These are phyloP conservation scores for Tympanopsis confertula DNA, from an alignment of 2,329 filamentous ascomycete genomes.

Conservation along the genomic window DNA sequence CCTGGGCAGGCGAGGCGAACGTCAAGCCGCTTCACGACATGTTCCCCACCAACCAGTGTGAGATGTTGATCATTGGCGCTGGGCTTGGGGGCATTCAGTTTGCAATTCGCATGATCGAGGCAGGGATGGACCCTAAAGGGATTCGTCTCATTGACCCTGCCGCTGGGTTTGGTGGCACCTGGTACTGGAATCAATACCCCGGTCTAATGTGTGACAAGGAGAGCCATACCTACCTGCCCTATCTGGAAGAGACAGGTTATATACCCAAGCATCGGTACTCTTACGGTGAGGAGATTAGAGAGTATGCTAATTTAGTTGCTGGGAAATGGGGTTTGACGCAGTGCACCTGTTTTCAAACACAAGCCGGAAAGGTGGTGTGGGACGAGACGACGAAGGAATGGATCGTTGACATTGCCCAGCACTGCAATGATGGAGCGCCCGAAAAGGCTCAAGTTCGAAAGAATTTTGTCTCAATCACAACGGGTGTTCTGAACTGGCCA, in stretches of 20 bases:
- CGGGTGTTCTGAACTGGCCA: constrained; percentile 23
- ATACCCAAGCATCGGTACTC: constrained; percentile 39
- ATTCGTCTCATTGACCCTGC: constrained; percentile 30
- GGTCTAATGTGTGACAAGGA: constrained; percentile 44
- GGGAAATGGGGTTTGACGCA: constrained; percentile 29
- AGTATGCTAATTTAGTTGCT: constrained; percentile 30
- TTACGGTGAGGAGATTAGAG: constrained; percentile 28
- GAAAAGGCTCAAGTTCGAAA: constrained; percentile 19
- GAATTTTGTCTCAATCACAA: constrained; percentile 27
- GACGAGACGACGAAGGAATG: constrained; percentile 20
- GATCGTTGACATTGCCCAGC: constrained; percentile 12
- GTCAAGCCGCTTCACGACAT: too few relatives aligned
- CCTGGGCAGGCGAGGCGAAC: too few relatives aligned
- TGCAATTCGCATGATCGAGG: constrained; percentile 23
- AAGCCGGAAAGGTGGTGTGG: constrained; percentile 30
- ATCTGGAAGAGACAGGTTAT: constrained; percentile 47
- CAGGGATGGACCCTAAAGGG: constrained; percentile 18
- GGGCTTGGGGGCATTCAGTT: constrained; percentile 29
- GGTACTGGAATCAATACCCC: constrained; percentile 35
- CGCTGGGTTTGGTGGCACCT: constrained; percentile 33
- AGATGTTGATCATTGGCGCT: constrained; percentile 26
- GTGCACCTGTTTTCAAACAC: constrained; percentile 32
- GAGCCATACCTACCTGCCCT: constrained; percentile 44
- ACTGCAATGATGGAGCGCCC: constrained; percentile 9
- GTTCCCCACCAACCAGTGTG: too few relatives aligned